Percentiles rank a stretch among this genome's conserved stretches.
Conservation (phyloP, 1,139 yeast species). For the Suhomyces yuchorum region DNA sequence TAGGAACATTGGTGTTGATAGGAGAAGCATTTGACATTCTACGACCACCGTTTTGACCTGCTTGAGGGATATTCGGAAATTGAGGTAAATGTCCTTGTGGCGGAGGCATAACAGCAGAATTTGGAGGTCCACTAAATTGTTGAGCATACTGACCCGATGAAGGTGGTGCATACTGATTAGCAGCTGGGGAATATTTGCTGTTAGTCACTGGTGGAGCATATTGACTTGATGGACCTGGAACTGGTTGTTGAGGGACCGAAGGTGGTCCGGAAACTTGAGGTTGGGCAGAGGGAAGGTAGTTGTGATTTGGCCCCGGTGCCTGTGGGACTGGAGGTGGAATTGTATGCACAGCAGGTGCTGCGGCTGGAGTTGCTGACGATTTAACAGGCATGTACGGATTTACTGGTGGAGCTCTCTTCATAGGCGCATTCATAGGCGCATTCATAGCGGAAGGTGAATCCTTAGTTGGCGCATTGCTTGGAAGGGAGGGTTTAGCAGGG, state of each 20-base stretch:
- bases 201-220: conserved; percentile 10
- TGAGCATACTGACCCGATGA: conserved; percentile 2
- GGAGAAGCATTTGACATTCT: conserved; percentile 14
- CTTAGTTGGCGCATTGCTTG: conserved; percentile 14
- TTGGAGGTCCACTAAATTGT: not conserved
- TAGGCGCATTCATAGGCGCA: conserved; percentile 13
- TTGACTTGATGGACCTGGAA: conserved; percentile 1
- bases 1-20: conserved; percentile 19
- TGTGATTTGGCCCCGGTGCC: not conserved
- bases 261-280: conserved; percentile 1
- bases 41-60: conserved; percentile 4
- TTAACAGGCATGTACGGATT: conserved; percentile 17
- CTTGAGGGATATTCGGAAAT: conserved; percentile 11
- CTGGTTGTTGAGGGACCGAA: not conserved
- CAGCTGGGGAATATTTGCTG: conserved; percentile 1
- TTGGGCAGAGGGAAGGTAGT: not conserved
- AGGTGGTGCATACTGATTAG: conserved; percentile 7
- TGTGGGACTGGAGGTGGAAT: not conserved
- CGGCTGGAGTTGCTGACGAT: conserved; percentile 7
- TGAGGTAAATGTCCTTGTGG: conserved; percentile 13
- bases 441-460: conserved; percentile 15
- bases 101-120: conserved; percentile 4
- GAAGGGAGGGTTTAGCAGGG: conserved; percentile 15
- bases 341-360: not conserved
- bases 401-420: conserved; percentile 17